These are phyloP conservation scores for Sutorius australiensis DNA, from an alignment of 768 basidiomycete species.

Conservation along the genomic window DNA sequence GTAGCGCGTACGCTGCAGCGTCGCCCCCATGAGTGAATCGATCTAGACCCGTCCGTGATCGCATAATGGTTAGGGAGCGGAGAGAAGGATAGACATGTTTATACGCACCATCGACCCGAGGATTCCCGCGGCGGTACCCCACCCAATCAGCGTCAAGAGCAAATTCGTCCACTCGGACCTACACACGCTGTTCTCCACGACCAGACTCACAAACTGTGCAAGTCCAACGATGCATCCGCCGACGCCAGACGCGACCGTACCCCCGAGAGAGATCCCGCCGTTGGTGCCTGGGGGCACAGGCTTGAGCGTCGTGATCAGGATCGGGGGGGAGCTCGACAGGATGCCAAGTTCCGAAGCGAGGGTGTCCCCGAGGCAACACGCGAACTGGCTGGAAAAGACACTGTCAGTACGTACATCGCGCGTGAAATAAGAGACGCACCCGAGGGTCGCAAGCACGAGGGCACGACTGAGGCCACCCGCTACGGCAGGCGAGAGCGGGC, in stretches of 20 bases:
- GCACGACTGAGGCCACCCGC: conserved; percentile 54
- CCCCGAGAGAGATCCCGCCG: conserved; percentile 75
- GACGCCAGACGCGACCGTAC: conserved; percentile 65
- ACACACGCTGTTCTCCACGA: conserved; percentile 61
- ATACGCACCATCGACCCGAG: conserved; percentile 72
- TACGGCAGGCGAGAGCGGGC: conserved; percentile 48
- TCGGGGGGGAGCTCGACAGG: conserved; percentile 61
- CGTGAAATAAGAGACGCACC: conserved; percentile 39
- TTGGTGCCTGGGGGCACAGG: conserved; percentile 87
- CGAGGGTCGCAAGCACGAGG: conserved; percentile 61
- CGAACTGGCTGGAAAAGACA: conserved; percentile 60
- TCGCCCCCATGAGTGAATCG: conserved; percentile 86
- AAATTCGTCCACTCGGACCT: conserved; percentile 37
- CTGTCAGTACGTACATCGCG: neutral
- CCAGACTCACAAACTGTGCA: conserved; percentile 50
- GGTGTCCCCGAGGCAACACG: conserved; percentile 87
- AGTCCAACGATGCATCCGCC: conserved; percentile 75
- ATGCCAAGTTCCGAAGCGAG: conserved; percentile 93
- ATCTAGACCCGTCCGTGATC: conserved; percentile 40
- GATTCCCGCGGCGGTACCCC: conserved; percentile 66
- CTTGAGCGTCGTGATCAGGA: conserved; percentile 74
- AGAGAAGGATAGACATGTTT: neutral
- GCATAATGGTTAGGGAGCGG: neutral
- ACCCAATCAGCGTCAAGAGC: conserved; percentile 43
- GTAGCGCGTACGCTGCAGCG: conserved; percentile 77